Evolutionary conservation across 2,329 filamentous ascomycete species (phyloP).

Genomic region (Cladophialophora bantiana): DNA sequence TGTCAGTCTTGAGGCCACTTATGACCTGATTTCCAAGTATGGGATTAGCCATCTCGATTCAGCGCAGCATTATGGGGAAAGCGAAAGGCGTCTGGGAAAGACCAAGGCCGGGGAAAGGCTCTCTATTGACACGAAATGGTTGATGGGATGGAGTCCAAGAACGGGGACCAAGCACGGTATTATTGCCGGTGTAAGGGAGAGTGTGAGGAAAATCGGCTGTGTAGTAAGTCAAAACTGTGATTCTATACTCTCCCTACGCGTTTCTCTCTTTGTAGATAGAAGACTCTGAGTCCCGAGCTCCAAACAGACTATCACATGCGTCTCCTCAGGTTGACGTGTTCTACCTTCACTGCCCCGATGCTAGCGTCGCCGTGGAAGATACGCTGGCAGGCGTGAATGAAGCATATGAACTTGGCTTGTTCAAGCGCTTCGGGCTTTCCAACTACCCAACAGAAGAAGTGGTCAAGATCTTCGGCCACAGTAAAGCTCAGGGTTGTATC

Average conservation of each 20-base stretch:
- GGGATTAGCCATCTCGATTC: conserved; percentile 33
- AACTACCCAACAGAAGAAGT: conserved; percentile 46
- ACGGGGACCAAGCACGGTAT: conserved; percentile 29
- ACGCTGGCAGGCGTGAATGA: conserved; percentile 47
- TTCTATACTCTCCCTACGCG: background rate
- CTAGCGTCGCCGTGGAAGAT: conserved; percentile 46
- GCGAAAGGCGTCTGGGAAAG: conserved; percentile 52
- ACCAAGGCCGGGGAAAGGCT: conserved; percentile 51
- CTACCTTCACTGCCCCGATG: conserved; percentile 47
- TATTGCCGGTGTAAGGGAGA: conserved; percentile 34
- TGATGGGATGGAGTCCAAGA: conserved; percentile 45
- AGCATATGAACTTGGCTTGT: conserved; percentile 44
- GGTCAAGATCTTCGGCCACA: conserved; percentile 44
- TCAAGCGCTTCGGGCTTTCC: conserved; percentile 49
- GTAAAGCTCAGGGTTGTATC: conserved; percentile 45
- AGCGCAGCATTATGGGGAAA: conserved; percentile 48
- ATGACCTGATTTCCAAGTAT: conserved; percentile 25
- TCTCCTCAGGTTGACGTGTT: conserved; percentile 46
- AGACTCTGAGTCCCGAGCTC: background rate
- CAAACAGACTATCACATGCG: background rate
- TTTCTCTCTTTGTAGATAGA: background rate
- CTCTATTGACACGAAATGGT: conserved; percentile 56
- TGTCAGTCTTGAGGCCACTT: conserved; percentile 17
- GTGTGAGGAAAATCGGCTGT: conserved; percentile 34
- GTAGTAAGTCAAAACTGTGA: background rate